Evolutionary conservation across 495 filamentous ascomycete species (phyloP), one percentile per base, ranked within the genome.

Genomic region (Elaphomyces granulatus): DNA sequence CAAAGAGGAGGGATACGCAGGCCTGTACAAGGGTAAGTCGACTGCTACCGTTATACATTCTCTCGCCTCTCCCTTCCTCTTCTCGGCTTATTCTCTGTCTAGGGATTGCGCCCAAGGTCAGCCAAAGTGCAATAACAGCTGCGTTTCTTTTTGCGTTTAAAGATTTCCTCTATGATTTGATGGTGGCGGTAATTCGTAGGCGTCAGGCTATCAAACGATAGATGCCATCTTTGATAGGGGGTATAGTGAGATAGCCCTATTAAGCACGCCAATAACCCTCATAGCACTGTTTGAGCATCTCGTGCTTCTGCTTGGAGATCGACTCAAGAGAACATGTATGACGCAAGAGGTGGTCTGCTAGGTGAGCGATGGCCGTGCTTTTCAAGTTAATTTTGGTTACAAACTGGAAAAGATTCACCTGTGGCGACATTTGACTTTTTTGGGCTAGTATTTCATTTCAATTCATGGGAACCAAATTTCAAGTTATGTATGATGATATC

Each of bases 91-190:
- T 48, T 37, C 34, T 34, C 6, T 34, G 6, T 18, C 15, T 41
- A 86, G 85, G 84, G 16, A 93, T 99, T 58, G 85, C 79, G 19
- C 83, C 90, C 20, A 99, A 99, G 66, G 78, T 96, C 14, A 84
- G 83, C 10, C 90, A 98, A 64, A 94, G 86, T 58, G 90, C 94
- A 7, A 72, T 96, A 38, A 99, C 92, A 7, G 90, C 90, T 15
- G 90, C 90, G 15, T 90, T 94, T 59, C 67, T 99, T 40, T 99
- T 99, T 54, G 88, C 87, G 10, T 95, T 99, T 63, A 99, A 99
- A 69, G 90, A 99, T 61, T 84, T 77, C 2, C 53, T 85, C 8
- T 85, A 81, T 58, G 69, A 72, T 19, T 57, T 63, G 43, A 81
- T 77, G 40, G 59, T 79, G 8, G 61, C 66, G 4, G 60, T 73